These are phyloP conservation scores for Cercospora berteroae DNA, from an alignment of 2,329 filamentous ascomycete genomes.

Conservation along the genomic window DNA sequence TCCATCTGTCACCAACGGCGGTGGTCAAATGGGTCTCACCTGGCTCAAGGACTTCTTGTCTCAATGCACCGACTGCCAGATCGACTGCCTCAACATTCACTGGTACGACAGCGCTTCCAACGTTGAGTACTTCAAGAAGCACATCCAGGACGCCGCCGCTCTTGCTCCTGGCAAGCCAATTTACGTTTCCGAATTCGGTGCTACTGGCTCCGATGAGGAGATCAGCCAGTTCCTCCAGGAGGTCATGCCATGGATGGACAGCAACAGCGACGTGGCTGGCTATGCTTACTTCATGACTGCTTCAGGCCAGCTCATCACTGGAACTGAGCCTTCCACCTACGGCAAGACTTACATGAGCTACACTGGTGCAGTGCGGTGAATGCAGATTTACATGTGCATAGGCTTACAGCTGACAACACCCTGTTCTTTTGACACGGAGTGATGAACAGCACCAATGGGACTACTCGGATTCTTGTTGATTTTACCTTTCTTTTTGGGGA, in stretches of 20 bases:
- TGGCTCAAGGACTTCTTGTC: conserved; percentile 57
- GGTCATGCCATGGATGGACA: conserved; percentile 50
- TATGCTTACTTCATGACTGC: conserved; percentile 38
- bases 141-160: conserved; percentile 48
- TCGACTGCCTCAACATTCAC: conserved; percentile 63
- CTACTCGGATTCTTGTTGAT: conserved; percentile 18
- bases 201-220: conserved; percentile 47
- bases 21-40: conserved; percentile 48
- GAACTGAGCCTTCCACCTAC: conserved; percentile 32
- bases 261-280: conserved; percentile 40
- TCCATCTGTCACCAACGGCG: conserved; percentile 63
- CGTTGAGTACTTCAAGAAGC: conserved; percentile 53
- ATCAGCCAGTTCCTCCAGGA: conserved; percentile 50
- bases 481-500: conserved; percentile 6
- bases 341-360: conserved; percentile 34
- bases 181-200: conserved; percentile 66
- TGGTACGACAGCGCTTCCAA: conserved; percentile 58
- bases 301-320: conserved; percentile 38
- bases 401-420: neutral
- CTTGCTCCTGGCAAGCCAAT: conserved; percentile 44
- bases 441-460: conserved; percentile 7
- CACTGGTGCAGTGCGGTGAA: conserved; percentile 14
- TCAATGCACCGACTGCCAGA: conserved; percentile 46
- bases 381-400: neutral
- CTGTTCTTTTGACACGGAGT: conserved; percentile 1